Conservation (phyloP, 331 rosid species). For the Quercus tomentella region DNA sequence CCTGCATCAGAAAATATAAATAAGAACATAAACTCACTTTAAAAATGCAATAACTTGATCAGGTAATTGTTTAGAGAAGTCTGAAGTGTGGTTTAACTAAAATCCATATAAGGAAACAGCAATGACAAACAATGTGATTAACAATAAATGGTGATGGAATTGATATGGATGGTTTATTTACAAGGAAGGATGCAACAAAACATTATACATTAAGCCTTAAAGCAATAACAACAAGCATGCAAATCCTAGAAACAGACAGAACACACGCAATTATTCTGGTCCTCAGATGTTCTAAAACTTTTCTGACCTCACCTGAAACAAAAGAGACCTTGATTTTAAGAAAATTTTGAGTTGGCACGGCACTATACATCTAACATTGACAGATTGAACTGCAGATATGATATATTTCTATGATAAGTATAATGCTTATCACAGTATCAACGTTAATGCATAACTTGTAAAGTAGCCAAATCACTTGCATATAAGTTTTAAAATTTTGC, state of each 20-base stretch:
- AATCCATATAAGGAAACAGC: neutral
- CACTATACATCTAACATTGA: neutral
- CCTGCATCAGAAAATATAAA: slow-evolving; percentile 42
- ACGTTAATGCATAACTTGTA: neutral
- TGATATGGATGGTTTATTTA: too few relatives aligned
- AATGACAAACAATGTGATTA: too few relatives aligned
- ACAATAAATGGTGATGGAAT: too few relatives aligned
- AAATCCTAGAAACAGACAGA: neutral
- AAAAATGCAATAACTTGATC: neutral
- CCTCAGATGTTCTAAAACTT: neutral
- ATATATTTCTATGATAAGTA: neutral
- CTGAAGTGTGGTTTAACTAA: neutral
- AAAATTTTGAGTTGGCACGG: neutral
- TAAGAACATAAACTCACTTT: neutral
- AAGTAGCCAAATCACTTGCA: too few relatives aligned
- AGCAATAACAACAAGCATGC: too few relatives aligned
- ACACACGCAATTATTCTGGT: neutral
- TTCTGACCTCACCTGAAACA: neutral
- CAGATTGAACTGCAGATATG: neutral
- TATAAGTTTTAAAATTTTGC: too few relatives aligned
- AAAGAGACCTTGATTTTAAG: neutral
- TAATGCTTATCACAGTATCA: neutral
- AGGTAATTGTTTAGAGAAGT: neutral
- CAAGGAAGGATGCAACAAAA: too few relatives aligned
- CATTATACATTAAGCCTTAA: too few relatives aligned